phyloP scores from a whole-genome alignment of 2,329 filamentous ascomycete species.

The Scorias spongiosa region DNA sequence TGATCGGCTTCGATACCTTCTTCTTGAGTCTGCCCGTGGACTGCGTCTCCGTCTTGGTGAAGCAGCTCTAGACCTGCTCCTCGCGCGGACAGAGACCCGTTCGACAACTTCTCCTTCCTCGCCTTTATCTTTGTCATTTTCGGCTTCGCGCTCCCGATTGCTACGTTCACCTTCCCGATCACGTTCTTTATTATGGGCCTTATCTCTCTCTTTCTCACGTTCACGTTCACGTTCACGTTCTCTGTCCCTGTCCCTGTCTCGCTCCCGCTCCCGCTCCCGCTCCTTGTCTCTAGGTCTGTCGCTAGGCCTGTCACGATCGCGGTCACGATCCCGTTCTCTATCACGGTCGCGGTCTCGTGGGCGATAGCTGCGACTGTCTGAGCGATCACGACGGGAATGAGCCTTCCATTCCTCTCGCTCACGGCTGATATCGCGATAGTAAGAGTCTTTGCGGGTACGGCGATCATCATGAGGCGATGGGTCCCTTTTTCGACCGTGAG shows the following conservation, averaged over 20 bases:
- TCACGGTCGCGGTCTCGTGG: constrained; percentile 2
- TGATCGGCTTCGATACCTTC: constrained; percentile 2
- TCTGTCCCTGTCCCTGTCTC: constrained; percentile 9
- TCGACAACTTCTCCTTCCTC: constrained; percentile 20
- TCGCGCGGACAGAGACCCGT: constrained; percentile 4
- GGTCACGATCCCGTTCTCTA: constrained; percentile 4
- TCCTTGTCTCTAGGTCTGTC: constrained; percentile 10
- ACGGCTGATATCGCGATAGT: constrained; percentile 18
- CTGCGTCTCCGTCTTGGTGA: constrained; percentile 3
- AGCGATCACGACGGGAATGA: constrained; percentile 11
- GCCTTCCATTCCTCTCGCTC: constrained; percentile 20
- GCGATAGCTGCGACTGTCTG: constrained; percentile 11
- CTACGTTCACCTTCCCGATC: constrained; percentile 1
- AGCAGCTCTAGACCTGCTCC: constrained; percentile 6
- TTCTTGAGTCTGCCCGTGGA: neutral
- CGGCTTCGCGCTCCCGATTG: constrained; percentile 2
- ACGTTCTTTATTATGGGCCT: constrained; percentile 3
- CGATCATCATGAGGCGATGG: constrained; percentile 11
- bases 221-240: constrained; percentile 18
- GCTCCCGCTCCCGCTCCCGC: constrained; percentile 19
- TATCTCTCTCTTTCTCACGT: constrained; percentile 9
- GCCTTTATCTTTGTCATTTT: constrained; percentile 3
- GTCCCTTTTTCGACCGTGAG: constrained; percentile 12
- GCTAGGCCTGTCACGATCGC: constrained; percentile 10
- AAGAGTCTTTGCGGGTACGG: constrained; percentile 7